Base-by-base conservation (phyloP, 768 basidiomycete genomes). In the Mycena crocata region DNA sequence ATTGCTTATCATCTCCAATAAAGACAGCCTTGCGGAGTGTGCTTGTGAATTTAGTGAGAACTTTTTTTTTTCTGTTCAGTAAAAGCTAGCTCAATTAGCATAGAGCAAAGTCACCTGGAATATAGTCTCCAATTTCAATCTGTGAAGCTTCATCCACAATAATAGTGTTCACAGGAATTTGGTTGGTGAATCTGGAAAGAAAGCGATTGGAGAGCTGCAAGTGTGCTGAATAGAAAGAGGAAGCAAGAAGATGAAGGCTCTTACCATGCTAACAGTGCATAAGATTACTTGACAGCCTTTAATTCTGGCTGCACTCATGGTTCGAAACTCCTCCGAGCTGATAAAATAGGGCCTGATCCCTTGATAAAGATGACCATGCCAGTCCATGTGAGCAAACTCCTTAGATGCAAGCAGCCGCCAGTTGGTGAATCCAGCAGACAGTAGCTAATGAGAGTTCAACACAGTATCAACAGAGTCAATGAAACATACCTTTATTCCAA, bases 321-420 rank as follows among this genome's bases (percentile, higher is more conserved):
- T 51, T 2, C 15, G 44, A 64, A 87, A 85, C 3, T 73, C 62
- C 60, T 80, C 75, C 44, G 89, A 88, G 3, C 80, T 74, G 39
- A 95, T 89, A 5, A 89, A 77, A 57, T 91, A 83, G 8, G 71
- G 62, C 23, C 74, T 39, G 37, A 93, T 78, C 14, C 81, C 72
- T 3, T 70, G 61, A 74, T 95, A 95, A 0, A 93, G 78, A 74
- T 94, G 91, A 63, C 93, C 93, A 84, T 95, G 92, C 93, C 93
- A 94, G 57, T 42, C 39, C 64, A 82, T 84, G 74, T 75, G 76
- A 68, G 87, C 84, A 72, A 94, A 95, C 0, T 90, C 78, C 72
- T 76, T 78, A 1, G 93, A 90, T n/a, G 94, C 90, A 4, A 95
- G 74, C 2, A 95, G 81, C 66, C 81, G 88, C 85, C 89, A 95